Evolutionary conservation across 1,139 yeast species (phyloP).

Genomic region (Debaryomyces sp.): DNA sequence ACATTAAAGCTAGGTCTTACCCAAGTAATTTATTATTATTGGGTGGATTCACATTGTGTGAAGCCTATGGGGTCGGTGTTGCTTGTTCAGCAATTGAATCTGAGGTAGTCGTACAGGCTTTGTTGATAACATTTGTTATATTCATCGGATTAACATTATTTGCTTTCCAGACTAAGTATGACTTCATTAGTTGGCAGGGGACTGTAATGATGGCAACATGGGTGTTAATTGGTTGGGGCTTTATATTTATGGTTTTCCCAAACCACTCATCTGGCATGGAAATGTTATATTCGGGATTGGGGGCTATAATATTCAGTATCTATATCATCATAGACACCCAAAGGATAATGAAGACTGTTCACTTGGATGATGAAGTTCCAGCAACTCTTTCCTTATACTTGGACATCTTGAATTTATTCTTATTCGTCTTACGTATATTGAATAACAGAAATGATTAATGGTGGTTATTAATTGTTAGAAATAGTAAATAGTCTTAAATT

Average conservation of each 20-base stretch:
- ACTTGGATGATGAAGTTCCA: constrained; percentile 84
- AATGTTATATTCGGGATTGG: constrained; percentile 67
- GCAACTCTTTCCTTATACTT: constrained; percentile 78
- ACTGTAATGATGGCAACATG: constrained; percentile 62
- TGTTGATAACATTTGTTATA: constrained; percentile 66
- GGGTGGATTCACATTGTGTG: constrained; percentile 70
- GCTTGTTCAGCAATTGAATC: constrained; percentile 68
- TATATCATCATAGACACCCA: constrained; percentile 85
- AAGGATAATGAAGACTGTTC: constrained; percentile 73
- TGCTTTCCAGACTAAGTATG: constrained; percentile 83
- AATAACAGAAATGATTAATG: constrained; percentile 46
- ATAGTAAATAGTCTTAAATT: not conserved
- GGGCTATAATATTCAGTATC: constrained; percentile 72
- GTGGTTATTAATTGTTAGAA: not conserved
- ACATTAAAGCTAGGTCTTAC: constrained; percentile 61
- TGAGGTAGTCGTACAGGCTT: constrained; percentile 68
- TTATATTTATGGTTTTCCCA: constrained; percentile 71
- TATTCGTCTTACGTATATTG: constrained; percentile 72
- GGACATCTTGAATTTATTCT: constrained; percentile 79
- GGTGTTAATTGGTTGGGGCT: constrained; percentile 72
- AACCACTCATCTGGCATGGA: constrained; percentile 54
- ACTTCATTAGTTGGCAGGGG: constrained; percentile 75
- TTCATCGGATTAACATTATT: constrained; percentile 76
- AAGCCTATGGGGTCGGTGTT: constrained; percentile 73
- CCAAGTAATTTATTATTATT: constrained; percentile 62